Evolutionary conservation across 2,329 filamentous ascomycete genomes (phyloP).

Genomic region (Exophiala aquamarina): DNA sequence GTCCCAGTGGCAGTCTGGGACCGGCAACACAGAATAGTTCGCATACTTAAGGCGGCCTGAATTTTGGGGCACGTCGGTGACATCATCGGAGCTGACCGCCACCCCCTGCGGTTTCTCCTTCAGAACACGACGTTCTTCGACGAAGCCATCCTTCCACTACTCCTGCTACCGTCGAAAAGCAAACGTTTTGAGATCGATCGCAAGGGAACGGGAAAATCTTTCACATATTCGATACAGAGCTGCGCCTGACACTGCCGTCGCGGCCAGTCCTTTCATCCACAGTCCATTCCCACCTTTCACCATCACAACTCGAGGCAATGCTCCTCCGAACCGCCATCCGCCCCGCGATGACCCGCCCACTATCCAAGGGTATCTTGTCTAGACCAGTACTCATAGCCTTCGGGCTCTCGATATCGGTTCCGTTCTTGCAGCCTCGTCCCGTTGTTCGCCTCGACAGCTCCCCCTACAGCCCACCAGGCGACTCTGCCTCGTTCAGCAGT

Average conservation of each 20-base stretch:
- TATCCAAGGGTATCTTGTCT: conserved; percentile 7
- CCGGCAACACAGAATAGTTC: too few relatives aligned
- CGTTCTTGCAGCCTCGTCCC: conserved; percentile 21
- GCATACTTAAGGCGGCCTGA: too few relatives aligned
- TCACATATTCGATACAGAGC: neutral
- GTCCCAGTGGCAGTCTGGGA: too few relatives aligned
- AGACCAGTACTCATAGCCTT: conserved; percentile 23
- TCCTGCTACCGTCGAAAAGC: too few relatives aligned
- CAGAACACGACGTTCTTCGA: too few relatives aligned
- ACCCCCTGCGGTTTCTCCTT: too few relatives aligned
- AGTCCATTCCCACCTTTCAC: neutral
- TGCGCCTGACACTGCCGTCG: neutral
- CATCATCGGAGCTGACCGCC: too few relatives aligned
- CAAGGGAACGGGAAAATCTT: neutral
- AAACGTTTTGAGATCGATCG: too few relatives aligned
- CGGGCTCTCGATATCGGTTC: conserved; percentile 22
- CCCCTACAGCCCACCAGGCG: conserved; percentile 9
- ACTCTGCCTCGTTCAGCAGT: conserved; percentile 22
- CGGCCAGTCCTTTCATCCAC: neutral
- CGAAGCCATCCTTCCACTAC: too few relatives aligned
- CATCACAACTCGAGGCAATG: conserved; percentile 11
- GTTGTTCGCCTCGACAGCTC: conserved; percentile 20
- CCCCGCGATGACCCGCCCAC: conserved; percentile 10
- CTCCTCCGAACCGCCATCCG: conserved; percentile 22
- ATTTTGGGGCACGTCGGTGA: too few relatives aligned